Conservation (phyloP, 805 yeast species). For the Spathaspora girioi region DNA sequence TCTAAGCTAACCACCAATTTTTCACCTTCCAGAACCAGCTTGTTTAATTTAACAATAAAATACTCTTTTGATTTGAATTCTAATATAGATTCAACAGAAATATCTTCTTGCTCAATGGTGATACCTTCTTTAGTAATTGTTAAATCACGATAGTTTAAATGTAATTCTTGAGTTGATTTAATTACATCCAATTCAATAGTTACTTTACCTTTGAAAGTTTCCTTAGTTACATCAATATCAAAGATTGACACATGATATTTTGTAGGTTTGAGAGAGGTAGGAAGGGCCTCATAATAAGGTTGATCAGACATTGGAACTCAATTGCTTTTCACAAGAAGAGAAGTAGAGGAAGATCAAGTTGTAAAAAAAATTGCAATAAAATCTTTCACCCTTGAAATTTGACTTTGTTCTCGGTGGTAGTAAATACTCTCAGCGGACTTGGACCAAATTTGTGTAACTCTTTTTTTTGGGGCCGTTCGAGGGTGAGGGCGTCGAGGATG, state of each 20-base stretch:
- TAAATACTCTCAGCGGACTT: too few species aligned
- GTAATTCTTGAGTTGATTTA: conserved; percentile 40
- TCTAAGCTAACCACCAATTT: conserved; percentile 23
- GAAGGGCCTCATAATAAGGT: conserved; percentile 49
- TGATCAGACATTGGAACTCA: not conserved
- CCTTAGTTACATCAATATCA: conserved; percentile 53
- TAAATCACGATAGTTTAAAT: conserved; percentile 47
- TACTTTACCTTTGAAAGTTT: conserved; percentile 47
- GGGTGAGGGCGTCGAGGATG: not conserved
- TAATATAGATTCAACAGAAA: conserved; percentile 14
- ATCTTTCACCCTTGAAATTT: not conserved
- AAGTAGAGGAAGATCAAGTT: not conserved
- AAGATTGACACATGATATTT: conserved; percentile 64
- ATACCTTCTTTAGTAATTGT: conserved; percentile 18
- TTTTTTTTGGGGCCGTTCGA: not conserved
- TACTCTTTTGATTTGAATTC: conserved; percentile 53
- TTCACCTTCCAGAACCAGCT: conserved; percentile 19
- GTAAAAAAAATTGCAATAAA: not conserved
- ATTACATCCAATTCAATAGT: conserved; percentile 44
- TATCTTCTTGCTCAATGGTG: conserved; percentile 19
- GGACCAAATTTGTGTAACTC: not conserved
- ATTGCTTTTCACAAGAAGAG: not conserved
- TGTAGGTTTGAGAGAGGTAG: conserved; percentile 62
- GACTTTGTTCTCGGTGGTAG: not conserved
- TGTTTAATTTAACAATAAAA: conserved; percentile 54